These are phyloP conservation scores for Arthroderma uncinatum DNA, from an alignment of 2,329 filamentous ascomycete species.

Conservation along the genomic window DNA sequence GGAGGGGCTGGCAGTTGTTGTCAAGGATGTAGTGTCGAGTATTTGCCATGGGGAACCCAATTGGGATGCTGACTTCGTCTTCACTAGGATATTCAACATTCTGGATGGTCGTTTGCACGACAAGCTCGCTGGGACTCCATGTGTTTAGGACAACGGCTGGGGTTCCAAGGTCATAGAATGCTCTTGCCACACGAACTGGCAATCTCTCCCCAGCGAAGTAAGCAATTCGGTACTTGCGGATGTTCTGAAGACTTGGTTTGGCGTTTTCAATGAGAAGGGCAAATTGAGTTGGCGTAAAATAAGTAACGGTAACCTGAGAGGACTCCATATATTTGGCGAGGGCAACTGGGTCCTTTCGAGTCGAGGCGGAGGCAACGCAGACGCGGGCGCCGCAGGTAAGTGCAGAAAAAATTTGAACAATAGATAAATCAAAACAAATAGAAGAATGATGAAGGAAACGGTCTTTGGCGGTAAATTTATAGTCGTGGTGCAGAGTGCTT, in stretches of 20 bases:
- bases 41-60: slow-evolving; percentile 25
- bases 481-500: slow-evolving; percentile 13
- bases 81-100: slow-evolving; percentile 38
- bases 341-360: slow-evolving; percentile 16
- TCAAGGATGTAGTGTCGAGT: slow-evolving; percentile 32
- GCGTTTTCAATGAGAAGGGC: slow-evolving; percentile 15
- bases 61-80: slow-evolving; percentile 41
- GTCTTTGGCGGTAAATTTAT: slow-evolving; percentile 12
- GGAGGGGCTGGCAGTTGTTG: slow-evolving; percentile 26
- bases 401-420: slow-evolving; percentile 17
- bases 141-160: slow-evolving; percentile 16
- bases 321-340: slow-evolving; percentile 16
- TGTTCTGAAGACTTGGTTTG: slow-evolving; percentile 12
- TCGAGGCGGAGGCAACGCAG: slow-evolving; percentile 13
- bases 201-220: slow-evolving; percentile 17
- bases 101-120: slow-evolving; percentile 18
- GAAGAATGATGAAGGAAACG: slow-evolving; percentile 15
- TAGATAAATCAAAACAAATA: slow-evolving; percentile 14
- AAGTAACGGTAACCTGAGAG: slow-evolving; percentile 16
- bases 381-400: slow-evolving; percentile 17
- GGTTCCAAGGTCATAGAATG: slow-evolving; percentile 12
- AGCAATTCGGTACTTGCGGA: slow-evolving; percentile 14
- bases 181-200: slow-evolving; percentile 38
- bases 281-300: slow-evolving; percentile 18
- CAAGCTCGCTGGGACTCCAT: slow-evolving; percentile 18